A percentile compares a stretch with the other conserved stretches of the same genome.
phyloP scores from a whole-genome alignment of 1,139 yeast genomes.

The Diutina mesorugosa region DNA sequence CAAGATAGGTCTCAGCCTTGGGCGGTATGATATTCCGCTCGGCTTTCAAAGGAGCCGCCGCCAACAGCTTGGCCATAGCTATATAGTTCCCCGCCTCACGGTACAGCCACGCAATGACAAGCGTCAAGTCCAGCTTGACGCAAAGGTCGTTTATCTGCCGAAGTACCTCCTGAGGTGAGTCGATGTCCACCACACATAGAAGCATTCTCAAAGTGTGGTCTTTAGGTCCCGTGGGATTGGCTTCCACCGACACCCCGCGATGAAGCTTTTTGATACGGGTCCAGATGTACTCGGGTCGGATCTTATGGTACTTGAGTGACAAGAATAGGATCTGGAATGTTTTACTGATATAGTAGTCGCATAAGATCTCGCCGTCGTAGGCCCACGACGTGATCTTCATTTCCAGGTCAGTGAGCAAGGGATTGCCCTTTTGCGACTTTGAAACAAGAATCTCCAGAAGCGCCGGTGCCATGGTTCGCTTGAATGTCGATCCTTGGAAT shows the following conservation, averaged over 20 bases:
- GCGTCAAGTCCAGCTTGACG: slow-evolving; percentile 54
- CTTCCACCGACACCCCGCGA: slow-evolving; percentile 12
- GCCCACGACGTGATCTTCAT: slow-evolving; percentile 27
- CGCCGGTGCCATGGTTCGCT: neutral
- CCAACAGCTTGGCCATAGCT: slow-evolving; percentile 10
- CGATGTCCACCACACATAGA: slow-evolving; percentile 68
- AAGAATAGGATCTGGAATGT: slow-evolving; percentile 60
- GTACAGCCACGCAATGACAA: slow-evolving; percentile 69
- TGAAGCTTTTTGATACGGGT: slow-evolving; percentile 46
- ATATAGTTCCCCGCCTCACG: slow-evolving; percentile 82
- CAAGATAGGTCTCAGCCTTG: neutral
- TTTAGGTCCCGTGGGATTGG: slow-evolving; percentile 3
- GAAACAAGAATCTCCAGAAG: slow-evolving; percentile 9
- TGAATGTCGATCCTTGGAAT: neutral
- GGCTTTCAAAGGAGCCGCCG: neutral
- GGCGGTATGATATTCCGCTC: neutral
- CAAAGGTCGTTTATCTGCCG: slow-evolving; percentile 62
- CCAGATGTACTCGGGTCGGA: slow-evolving; percentile 80
- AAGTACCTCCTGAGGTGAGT: slow-evolving; percentile 55
- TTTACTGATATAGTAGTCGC: slow-evolving; percentile 57
- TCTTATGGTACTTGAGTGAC: slow-evolving; percentile 68
- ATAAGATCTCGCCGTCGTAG: slow-evolving; percentile 23
- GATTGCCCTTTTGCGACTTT: slow-evolving; percentile 31
- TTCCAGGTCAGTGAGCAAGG: slow-evolving; percentile 23
- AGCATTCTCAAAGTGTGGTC: slow-evolving; percentile 46